phyloP scores from a whole-genome alignment of 2,329 filamentous ascomycete genomes.

The Pyrenochaeta sp. region DNA sequence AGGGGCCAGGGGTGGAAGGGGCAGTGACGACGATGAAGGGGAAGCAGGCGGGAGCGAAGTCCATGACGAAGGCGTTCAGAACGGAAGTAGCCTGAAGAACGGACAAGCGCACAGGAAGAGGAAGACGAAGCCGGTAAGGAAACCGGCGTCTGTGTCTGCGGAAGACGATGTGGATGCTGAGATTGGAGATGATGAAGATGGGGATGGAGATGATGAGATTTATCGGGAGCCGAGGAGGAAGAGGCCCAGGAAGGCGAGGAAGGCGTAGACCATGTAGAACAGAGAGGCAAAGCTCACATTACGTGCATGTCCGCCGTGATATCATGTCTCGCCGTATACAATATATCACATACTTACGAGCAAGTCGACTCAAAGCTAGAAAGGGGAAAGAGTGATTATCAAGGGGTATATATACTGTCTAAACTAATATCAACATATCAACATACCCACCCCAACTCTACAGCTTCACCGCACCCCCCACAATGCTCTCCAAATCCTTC shows the following conservation, averaged over 20 bases:
- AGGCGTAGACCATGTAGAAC: constrained; percentile 11
- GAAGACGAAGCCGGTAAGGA: constrained; percentile 23
- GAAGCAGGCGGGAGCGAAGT: constrained; percentile 15
- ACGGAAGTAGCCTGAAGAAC: constrained; percentile 4
- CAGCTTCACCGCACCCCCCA: constrained; percentile 38
- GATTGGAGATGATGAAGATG: constrained; percentile 26
- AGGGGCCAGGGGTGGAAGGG: constrained; percentile 29
- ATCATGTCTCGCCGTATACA: too few relatives aligned
- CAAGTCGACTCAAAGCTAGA: too few relatives aligned
- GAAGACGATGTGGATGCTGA: constrained; percentile 18
- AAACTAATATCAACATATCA: constrained; percentile 3
- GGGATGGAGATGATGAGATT: constrained; percentile 28
- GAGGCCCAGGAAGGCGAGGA: constrained; percentile 25
- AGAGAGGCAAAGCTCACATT: too few relatives aligned
- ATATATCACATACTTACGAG: too few relatives aligned
- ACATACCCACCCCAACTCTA: constrained; percentile 7
- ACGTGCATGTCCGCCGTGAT: too few relatives aligned
- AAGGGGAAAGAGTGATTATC: too few relatives aligned
- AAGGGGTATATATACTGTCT: too few relatives aligned
- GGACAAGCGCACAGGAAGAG: constrained; percentile 25
- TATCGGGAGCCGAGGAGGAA: constrained; percentile 42
- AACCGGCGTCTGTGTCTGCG: constrained; percentile 14
- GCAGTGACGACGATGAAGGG: constrained; percentile 19
- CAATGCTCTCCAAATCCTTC: constrained; percentile 34
- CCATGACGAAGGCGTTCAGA: constrained; percentile 17